Evolutionary conservation across 2,329 filamentous ascomycete species (phyloP).

Genomic region (Parafenestella ontariensis): DNA sequence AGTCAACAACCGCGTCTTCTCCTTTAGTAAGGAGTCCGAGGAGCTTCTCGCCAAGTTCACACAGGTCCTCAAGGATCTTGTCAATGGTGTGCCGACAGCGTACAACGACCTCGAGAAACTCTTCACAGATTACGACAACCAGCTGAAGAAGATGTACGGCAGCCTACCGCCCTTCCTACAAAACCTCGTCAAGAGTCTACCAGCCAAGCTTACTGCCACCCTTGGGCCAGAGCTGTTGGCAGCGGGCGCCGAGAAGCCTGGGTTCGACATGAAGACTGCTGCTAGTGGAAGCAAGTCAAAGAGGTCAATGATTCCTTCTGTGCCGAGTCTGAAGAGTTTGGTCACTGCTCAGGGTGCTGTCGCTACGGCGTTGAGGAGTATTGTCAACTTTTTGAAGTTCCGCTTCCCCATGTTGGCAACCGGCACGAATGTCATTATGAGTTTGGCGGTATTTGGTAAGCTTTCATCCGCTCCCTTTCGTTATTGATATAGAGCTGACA

Average conservation of each 20-base stretch:
- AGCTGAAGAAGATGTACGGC: conserved; percentile 68
- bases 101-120: conserved; percentile 84
- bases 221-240: conserved; percentile 84
- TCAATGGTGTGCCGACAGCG: conserved; percentile 91
- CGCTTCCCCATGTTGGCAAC: conserved; percentile 86
- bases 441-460: conserved; percentile 84
- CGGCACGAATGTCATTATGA: conserved; percentile 90
- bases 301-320: conserved; percentile 63
- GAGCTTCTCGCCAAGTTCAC: conserved; percentile 85
- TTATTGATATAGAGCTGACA: conserved; percentile 24
- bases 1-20: conserved; percentile 84
- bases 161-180: conserved; percentile 79
- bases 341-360: conserved; percentile 88
- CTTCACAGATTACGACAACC: conserved; percentile 67
- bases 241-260: conserved; percentile 73
- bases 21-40: conserved; percentile 82
- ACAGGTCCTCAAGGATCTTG: conserved; percentile 86
- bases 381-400: conserved; percentile 84
- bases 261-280: conserved; percentile 50
- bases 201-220: conserved; percentile 77
- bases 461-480: conserved; percentile 23
- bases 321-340: conserved; percentile 77
- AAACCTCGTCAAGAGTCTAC: conserved; percentile 84
- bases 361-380: conserved; percentile 83
- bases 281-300: conserved; percentile 35